Percentiles rank a stretch among this genome's conserved stretches.
Conservation (phyloP, 768 basidiomycete species). For the Agrocybe praecox region DNA sequence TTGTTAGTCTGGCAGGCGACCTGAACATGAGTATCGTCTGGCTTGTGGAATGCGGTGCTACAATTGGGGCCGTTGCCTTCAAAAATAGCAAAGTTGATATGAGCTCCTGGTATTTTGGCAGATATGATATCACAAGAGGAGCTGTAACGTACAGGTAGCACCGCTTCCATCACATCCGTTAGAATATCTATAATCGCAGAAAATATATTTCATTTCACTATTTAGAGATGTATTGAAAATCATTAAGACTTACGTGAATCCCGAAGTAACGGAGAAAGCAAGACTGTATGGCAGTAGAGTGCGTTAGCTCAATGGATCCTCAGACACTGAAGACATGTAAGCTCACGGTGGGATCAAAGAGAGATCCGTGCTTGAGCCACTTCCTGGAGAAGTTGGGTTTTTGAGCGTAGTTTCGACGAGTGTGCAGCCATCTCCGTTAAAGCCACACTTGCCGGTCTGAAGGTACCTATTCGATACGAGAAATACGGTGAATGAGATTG, state of each 20-base stretch:
- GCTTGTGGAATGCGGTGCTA: neutral
- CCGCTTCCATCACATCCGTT: conserved; percentile 45
- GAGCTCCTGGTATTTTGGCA: too few relatives aligned
- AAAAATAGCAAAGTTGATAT: neutral
- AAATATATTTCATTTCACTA: too few relatives aligned
- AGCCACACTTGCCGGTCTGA: conserved; percentile 26
- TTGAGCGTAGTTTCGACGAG: conserved; percentile 39
- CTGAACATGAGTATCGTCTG: neutral
- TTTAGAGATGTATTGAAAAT: too few relatives aligned
- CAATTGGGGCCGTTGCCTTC: neutral
- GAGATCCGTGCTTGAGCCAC: conserved; percentile 20
- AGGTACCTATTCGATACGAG: neutral
- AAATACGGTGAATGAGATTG: neutral
- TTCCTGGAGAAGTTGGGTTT: conserved; percentile 18
- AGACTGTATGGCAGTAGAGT: conserved; percentile 19
- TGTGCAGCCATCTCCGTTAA: conserved; percentile 27
- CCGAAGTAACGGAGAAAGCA: conserved; percentile 39
- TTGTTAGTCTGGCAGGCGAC: neutral
- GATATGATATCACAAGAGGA: too few relatives aligned
- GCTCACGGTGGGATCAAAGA: conserved; percentile 42
- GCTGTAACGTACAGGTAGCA: conserved; percentile 39
- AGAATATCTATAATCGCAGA: conserved; percentile 34
- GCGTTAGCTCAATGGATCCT: neutral
- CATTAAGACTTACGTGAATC: conserved; percentile 33
- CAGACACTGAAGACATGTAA: neutral